Evolutionary conservation across 2,329 filamentous ascomycete genomes (phyloP).

Genomic region (Waltergamsia citrina): DNA sequence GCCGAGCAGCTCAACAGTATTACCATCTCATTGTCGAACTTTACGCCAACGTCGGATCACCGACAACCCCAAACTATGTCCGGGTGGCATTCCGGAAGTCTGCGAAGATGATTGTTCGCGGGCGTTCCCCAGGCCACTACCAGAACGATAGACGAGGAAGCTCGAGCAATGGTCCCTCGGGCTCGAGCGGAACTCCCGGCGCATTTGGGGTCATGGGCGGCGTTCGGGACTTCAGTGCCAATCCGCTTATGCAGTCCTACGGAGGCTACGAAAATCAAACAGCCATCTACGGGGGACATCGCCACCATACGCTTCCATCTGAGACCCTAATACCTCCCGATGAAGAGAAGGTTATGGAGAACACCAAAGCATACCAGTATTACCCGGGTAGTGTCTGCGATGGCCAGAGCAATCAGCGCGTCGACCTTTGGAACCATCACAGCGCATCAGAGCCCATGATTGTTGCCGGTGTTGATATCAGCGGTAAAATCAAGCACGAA

Average conservation of each 20-base stretch:
- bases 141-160: constrained; percentile 61
- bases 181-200: constrained; percentile 52
- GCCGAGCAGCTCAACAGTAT: constrained; percentile 83
- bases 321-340: constrained; percentile 42
- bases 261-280: constrained; percentile 16
- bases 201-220: constrained; percentile 8
- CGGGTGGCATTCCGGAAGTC: constrained; percentile 66
- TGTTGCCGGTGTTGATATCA: constrained; percentile 16
- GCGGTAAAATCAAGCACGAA: constrained; percentile 38
- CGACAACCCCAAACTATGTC: constrained; percentile 44
- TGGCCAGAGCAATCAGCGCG: constrained; percentile 29
- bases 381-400: constrained; percentile 43
- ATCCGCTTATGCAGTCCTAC: constrained; percentile 23
- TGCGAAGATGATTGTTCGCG: constrained; percentile 78
- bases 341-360: constrained; percentile 39
- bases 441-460: constrained; percentile 22
- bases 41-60: constrained; percentile 55
- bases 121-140: constrained; percentile 74
- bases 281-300: constrained; percentile 28
- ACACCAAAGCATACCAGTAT: constrained; percentile 44
- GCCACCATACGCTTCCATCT: constrained; percentile 38
- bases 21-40: constrained; percentile 87
- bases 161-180: constrained; percentile 57
- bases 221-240: constrained; percentile 17
- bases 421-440: constrained; percentile 40